These are phyloP conservation scores for Hypoxylon fragiforme DNA, from an alignment of 495 filamentous ascomycete species.

Conservation along the genomic window DNA sequence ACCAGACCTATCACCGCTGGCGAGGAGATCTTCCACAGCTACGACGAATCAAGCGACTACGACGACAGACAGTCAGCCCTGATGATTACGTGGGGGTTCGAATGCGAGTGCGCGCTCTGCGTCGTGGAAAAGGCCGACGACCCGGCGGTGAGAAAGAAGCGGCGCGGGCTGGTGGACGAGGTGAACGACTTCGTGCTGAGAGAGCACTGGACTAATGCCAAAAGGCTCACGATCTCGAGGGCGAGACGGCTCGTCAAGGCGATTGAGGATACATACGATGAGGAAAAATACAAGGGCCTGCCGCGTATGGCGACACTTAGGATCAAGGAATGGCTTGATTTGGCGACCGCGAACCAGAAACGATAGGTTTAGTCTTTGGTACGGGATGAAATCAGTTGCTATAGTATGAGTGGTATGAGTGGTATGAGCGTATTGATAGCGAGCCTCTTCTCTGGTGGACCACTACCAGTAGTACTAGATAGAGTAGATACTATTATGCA, in stretches of 20 bases:
- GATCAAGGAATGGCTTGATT: constrained; percentile 42
- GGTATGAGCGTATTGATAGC: too few relatives aligned
- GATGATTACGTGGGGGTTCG: constrained; percentile 47
- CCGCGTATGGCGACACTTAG: constrained; percentile 31
- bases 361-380: not conserved
- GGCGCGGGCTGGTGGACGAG: constrained; percentile 34
- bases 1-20: constrained; percentile 43
- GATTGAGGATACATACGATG: constrained; percentile 41
- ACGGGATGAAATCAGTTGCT: too few relatives aligned
- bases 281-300: constrained; percentile 36
- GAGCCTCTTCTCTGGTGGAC: too few relatives aligned
- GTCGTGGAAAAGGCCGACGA: constrained; percentile 34
- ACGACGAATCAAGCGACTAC: constrained; percentile 8
- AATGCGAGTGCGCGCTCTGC: constrained; percentile 49
- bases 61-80: constrained; percentile 17
- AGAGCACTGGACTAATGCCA: constrained; percentile 29
- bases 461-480: too few relatives aligned
- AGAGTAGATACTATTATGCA: too few relatives aligned
- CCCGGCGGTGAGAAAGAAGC: constrained; percentile 35
- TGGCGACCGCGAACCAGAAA: constrained; percentile 14
- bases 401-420: too few relatives aligned
- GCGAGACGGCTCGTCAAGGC: constrained; percentile 31
- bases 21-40: constrained; percentile 48
- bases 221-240: constrained; percentile 32
- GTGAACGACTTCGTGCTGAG: constrained; percentile 35